Conservation (phyloP, 1,284 basidiomycete species). For the Cystodermella granulosa region DNA sequence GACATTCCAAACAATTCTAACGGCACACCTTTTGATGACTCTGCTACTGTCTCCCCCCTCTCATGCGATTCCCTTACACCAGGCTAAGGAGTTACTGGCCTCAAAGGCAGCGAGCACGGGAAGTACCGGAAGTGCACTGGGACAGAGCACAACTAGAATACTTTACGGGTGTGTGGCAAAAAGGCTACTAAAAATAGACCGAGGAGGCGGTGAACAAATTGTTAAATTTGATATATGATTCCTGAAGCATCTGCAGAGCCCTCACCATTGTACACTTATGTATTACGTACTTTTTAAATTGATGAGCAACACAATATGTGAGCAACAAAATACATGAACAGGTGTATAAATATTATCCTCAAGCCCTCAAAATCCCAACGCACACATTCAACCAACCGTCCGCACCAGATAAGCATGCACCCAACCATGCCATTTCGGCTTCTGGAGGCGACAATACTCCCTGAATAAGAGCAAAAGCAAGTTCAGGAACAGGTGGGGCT, state of each 20-base stretch:
- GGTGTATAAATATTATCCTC: neutral
- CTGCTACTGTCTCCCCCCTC: slow-evolving; percentile 50
- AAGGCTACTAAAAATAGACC: slow-evolving; percentile 66
- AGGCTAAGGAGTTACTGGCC: slow-evolving; percentile 57
- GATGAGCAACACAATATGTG: too few relatives aligned
- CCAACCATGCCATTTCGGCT: slow-evolving; percentile 88
- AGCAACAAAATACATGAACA: neutral
- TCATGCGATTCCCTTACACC: slow-evolving; percentile 56
- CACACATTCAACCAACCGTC: slow-evolving; percentile 94
- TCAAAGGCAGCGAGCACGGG: slow-evolving; percentile 37
- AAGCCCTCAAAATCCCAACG: slow-evolving; percentile 51
- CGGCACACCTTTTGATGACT: slow-evolving; percentile 57
- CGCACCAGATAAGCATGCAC: slow-evolving; percentile 82
- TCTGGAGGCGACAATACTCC: slow-evolving; percentile 84
- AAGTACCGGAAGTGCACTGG: slow-evolving; percentile 28
- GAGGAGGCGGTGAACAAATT: slow-evolving; percentile 64
- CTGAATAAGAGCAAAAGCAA: slow-evolving; percentile 74
- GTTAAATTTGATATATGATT: slow-evolving; percentile 59
- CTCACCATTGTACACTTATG: neutral
- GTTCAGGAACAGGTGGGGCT: slow-evolving; percentile 37
- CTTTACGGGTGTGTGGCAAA: slow-evolving; percentile 69
- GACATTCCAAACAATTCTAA: slow-evolving; percentile 64
- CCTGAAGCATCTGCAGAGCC: neutral
- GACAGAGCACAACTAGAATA: slow-evolving; percentile 48
- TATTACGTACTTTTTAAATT: neutral